phyloP scores from a whole-genome alignment of 2,329 filamentous ascomycete genomes.

The Fusarium duplospermum region DNA sequence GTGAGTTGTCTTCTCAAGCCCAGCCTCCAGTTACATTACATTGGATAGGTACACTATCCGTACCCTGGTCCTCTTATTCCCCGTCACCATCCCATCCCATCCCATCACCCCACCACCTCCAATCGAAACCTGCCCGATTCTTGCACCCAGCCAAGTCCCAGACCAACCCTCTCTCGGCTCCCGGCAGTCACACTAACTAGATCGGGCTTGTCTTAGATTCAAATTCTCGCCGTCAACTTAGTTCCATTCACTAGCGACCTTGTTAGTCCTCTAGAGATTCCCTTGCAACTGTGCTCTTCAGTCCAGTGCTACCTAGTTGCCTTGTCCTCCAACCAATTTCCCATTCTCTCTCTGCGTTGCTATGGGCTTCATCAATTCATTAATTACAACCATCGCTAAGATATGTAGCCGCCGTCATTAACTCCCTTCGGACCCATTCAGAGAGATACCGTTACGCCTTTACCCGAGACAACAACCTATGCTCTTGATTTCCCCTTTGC shows the following conservation, averaged over 20 bases:
- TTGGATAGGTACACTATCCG: background rate
- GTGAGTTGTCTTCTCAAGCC: background rate
- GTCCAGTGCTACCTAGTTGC: background rate
- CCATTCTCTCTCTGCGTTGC: background rate
- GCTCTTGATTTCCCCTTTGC: slow-evolving; percentile 43
- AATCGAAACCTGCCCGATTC: slow-evolving; percentile 5
- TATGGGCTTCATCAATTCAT: background rate
- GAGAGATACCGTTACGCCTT: slow-evolving; percentile 7
- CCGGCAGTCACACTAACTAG: slow-evolving; percentile 28
- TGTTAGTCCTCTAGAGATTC: slow-evolving; percentile 13
- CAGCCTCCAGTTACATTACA: background rate
- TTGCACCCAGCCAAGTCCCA: slow-evolving; percentile 14
- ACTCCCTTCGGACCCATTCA: background rate
- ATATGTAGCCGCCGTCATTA: slow-evolving; percentile 4
- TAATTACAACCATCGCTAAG: background rate
- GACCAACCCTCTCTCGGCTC: slow-evolving; percentile 15
- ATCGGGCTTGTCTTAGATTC: slow-evolving; percentile 29
- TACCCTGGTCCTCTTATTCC: background rate
- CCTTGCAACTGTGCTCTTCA: background rate
- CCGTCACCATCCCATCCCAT: background rate
- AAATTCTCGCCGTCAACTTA: slow-evolving; percentile 15
- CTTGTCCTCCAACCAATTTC: slow-evolving; percentile 31
- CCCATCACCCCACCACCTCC: slow-evolving; percentile 5
- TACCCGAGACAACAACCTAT: slow-evolving; percentile 23
- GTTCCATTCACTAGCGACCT: slow-evolving; percentile 16